Base-by-base conservation (phyloP, 768 basidiomycete species). In the Hypholoma fasciculare region DNA sequence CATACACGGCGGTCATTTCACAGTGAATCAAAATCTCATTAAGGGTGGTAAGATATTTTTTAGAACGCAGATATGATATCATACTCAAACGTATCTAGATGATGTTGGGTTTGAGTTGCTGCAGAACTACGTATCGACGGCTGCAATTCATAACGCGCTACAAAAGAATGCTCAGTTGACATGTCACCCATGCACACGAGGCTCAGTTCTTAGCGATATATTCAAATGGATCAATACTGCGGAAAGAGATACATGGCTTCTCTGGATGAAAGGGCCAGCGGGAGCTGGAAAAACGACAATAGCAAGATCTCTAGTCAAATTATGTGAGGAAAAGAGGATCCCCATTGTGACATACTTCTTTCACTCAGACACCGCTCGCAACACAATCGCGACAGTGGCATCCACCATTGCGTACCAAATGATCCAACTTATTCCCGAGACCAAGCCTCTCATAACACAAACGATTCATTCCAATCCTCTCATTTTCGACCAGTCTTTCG, bases 251-350 rank as follows among this genome's bases (percentile, higher is more conserved):
- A 34, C 16, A 16, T 48, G 54, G 4, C 19, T 49, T 3, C 26
- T 27, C n/a, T 66, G 65, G 65, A 43, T 66, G 5, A 43, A 57
- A 16, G 60, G 65, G 11, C 53, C 61, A 5, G 63, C 63, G 3
- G 63, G 65, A 39, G 44, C 60, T 7, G 65, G 65, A 7, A 67
- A 64, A 47, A 63, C 63, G 0, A 49, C 65, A 17, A 61, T 64
- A 3, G 57, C 57, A 11, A 57, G 57, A 39, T 52, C 57, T 7
- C 42, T 64, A 5, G 59, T 57, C 2, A 50, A 61, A 34, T 13
- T 17, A 11, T 64, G 59, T 47, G n/a, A 12, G 46, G 38, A 34
- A 49, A 17, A 30, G 16, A 1, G 4, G 12, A 46, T 43, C 8
- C 42, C 62, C 1, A 17, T 58, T 7, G 58, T 52, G 1, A 56